phyloP scores from a whole-genome alignment of 257 asterid genomes.

The Scutellaria baicalensis region DNA sequence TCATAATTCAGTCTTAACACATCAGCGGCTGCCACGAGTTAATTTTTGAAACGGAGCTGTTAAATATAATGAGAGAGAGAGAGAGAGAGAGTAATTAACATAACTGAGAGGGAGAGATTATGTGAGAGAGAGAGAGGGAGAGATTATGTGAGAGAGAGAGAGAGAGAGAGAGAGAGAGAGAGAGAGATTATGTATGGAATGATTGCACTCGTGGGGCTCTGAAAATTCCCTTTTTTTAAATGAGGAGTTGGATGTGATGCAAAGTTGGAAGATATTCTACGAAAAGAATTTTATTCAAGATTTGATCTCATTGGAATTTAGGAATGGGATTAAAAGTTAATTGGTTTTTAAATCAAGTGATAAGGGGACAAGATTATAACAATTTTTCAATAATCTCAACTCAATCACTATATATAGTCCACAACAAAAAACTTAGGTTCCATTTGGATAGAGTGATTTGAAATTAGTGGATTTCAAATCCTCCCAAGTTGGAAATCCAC shows the following conservation, averaged over 20 bases:
- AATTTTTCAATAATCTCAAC: background rate
- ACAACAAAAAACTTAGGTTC: no score
- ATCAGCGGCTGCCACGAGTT: no score
- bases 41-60: background rate
- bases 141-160: background rate
- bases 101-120: no score
- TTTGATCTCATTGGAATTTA: constrained; percentile 14
- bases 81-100: background rate
- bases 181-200: constrained; percentile 24
- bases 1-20: no score
- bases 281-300: constrained; percentile 27
- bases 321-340: background rate
- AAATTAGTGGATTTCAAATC: no score
- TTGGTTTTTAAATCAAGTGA: background rate
- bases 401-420: background rate
- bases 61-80: no score
- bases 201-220: constrained; percentile 52
- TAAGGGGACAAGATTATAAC: background rate
- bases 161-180: background rate
- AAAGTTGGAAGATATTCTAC: constrained; percentile 26
- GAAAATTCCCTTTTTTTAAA: constrained; percentile 7
- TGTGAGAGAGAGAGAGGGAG: no score
- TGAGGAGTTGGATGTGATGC: constrained; percentile 23
- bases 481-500: no score
- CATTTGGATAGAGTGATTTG: no score